Evolutionary conservation across 805 yeast species (phyloP).

Genomic region (Lipomyces mesembrius): DNA sequence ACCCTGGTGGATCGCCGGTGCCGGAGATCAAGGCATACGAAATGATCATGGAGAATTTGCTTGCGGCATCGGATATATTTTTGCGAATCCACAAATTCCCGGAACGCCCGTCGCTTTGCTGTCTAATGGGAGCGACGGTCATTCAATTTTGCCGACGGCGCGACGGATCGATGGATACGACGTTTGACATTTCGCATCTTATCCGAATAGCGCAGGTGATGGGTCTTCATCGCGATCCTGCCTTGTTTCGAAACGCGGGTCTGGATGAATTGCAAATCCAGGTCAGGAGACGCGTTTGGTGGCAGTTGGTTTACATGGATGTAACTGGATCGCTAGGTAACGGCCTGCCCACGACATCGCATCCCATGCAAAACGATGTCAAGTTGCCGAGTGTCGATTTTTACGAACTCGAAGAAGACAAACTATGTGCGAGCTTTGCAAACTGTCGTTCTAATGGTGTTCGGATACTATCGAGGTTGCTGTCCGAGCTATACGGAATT

Average conservation of each 20-base stretch:
- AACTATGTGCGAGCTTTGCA: slow-evolving; percentile 16
- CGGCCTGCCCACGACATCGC: slow-evolving; percentile 28
- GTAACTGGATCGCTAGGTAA: slow-evolving; percentile 19
- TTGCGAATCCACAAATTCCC: slow-evolving; percentile 18
- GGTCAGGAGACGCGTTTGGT: slow-evolving; percentile 25
- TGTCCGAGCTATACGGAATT: slow-evolving; percentile 28
- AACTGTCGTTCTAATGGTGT: slow-evolving; percentile 20
- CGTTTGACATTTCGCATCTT: slow-evolving; percentile 20
- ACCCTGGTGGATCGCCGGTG: slow-evolving; percentile 7
- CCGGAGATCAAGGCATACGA: slow-evolving; percentile 5
- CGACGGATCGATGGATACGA: slow-evolving; percentile 14
- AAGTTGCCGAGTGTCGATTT: slow-evolving; percentile 15
- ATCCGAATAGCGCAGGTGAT: slow-evolving; percentile 26
- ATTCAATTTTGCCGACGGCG: slow-evolving; percentile 19
- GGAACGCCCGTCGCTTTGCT: slow-evolving; percentile 15
- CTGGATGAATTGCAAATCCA: slow-evolving; percentile 8
- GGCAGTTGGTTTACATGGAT: slow-evolving; percentile 29
- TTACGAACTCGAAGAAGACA: slow-evolving; percentile 20
- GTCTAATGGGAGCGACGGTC: slow-evolving; percentile 26
- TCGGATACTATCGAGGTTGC: slow-evolving; percentile 13
- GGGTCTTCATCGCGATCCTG: slow-evolving; percentile 33
- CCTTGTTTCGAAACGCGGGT: slow-evolving; percentile 10
- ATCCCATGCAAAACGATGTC: slow-evolving; percentile 17
- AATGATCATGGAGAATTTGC: slow-evolving; percentile 11
- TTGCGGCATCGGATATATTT: slow-evolving; percentile 18